Conservation (phyloP, 768 basidiomycete genomes). For the Coprinopsis cinerea region DNA sequence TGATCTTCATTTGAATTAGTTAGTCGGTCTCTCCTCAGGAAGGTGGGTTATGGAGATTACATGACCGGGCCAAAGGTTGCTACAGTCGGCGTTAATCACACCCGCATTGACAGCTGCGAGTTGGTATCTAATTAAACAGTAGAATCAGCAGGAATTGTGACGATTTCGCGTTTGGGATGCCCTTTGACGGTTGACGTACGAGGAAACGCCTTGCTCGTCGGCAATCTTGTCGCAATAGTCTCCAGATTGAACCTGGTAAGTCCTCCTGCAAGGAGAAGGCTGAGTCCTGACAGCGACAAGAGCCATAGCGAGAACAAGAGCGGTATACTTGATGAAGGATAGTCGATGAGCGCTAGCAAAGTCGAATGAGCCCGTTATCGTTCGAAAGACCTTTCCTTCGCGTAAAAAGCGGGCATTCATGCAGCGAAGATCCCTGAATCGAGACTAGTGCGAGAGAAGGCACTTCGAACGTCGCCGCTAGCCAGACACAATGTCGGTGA, state of each 20-base stretch:
- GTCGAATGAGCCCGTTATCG: too few species aligned
- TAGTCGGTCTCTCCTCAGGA: neutral
- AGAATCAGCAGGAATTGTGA: neutral
- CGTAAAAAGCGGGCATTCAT: too few species aligned
- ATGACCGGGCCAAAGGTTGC: slow-evolving; percentile 50
- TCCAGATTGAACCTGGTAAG: slow-evolving; percentile 41
- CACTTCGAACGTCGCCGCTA: too few species aligned
- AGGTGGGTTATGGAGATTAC: slow-evolving; percentile 19
- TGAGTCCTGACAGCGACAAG: neutral
- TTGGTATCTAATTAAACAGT: slow-evolving; percentile 39
- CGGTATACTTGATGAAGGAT: neutral
- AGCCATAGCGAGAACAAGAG: neutral
- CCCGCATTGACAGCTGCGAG: slow-evolving; percentile 46
- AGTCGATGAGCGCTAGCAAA: too few species aligned
- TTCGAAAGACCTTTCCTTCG: too few species aligned
- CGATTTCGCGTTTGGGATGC: too few species aligned
- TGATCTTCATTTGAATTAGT: slow-evolving; percentile 17
- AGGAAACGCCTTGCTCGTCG: slow-evolving; percentile 38
- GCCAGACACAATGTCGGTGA: too few species aligned
- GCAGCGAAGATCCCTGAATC: too few species aligned
- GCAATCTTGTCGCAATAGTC: slow-evolving; percentile 57
- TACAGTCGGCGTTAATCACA: slow-evolving; percentile 48
- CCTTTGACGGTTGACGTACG: too few species aligned
- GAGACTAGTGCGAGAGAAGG: too few species aligned
- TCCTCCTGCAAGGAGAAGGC: slow-evolving; percentile 37